These are phyloP conservation scores for Pestalotiopsis sp. DNA, from an alignment of 2,329 filamentous ascomycete genomes.

Conservation along the genomic window DNA sequence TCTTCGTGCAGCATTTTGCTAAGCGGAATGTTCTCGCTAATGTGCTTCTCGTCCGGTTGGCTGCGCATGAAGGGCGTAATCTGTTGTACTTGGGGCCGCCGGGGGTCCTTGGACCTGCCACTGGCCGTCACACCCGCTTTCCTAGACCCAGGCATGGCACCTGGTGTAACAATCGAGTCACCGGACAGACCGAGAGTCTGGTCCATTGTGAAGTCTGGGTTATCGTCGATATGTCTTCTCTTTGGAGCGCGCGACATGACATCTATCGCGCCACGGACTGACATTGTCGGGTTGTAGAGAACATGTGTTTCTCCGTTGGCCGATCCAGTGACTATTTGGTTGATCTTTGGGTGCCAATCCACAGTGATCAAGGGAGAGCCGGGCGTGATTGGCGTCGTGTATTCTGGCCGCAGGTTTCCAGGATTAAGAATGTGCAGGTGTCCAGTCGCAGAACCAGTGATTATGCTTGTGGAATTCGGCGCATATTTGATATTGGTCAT, in stretches of 20 bases:
- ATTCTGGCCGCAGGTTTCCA: conserved; percentile 82
- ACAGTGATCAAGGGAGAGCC: conserved; percentile 82
- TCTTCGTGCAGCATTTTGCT: conserved; percentile 96
- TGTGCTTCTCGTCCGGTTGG: conserved; percentile 87
- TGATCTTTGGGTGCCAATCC: conserved; percentile 91
- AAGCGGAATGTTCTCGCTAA: conserved; percentile 85
- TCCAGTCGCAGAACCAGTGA: conserved; percentile 85
- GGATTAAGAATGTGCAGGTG: conserved; percentile 93
- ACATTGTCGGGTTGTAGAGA: conserved; percentile 87
- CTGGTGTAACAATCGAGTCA: conserved; percentile 77
- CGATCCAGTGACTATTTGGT: conserved; percentile 94
- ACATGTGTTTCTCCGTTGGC: conserved; percentile 89
- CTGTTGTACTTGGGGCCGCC: conserved; percentile 81
- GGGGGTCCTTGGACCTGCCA: conserved; percentile 76
- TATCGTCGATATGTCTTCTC: conserved; percentile 93
- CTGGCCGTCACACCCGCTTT: conserved; percentile 75
- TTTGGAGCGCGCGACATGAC: conserved; percentile 95
- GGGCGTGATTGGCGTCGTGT: conserved; percentile 86
- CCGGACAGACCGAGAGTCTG: conserved; percentile 79
- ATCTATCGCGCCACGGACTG: conserved; percentile 78
- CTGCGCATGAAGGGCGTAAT: conserved; percentile 89
- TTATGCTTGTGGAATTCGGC: conserved; percentile 79
- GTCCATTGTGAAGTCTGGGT: conserved; percentile 84
- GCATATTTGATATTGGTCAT: conserved; percentile 90
- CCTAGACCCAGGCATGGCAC: conserved; percentile 58